These are phyloP conservation scores for Scedosporium minutisporum DNA, from an alignment of 2,329 filamentous ascomycete species.

Conservation along the genomic window DNA sequence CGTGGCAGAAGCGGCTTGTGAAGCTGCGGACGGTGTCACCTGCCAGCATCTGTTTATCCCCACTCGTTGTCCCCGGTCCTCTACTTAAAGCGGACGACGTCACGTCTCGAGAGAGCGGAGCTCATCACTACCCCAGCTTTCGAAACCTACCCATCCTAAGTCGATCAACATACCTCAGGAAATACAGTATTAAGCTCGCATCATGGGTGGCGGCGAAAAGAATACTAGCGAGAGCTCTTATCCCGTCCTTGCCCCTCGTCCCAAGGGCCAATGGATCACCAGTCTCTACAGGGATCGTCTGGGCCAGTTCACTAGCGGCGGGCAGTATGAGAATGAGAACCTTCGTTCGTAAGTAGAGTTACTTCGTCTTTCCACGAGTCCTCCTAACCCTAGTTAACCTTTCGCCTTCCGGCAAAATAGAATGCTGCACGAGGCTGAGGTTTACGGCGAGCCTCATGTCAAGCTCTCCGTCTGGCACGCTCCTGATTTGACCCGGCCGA, in stretches of 20 bases:
- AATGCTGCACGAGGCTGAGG: conserved; percentile 61
- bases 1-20: too few relatives aligned
- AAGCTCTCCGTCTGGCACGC: conserved; percentile 81
- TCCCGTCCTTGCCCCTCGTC: conserved; percentile 39
- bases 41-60: too few relatives aligned
- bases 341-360: conserved; percentile 52
- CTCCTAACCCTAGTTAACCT: neutral
- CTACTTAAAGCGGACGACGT: too few relatives aligned
- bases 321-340: conserved; percentile 70
- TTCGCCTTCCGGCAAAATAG: conserved; percentile 23
- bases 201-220: conserved; percentile 42
- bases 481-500: conserved; percentile 67
- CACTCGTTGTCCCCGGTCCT: too few relatives aligned
- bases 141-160: too few relatives aligned
- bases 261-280: conserved; percentile 69
- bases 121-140: too few relatives aligned
- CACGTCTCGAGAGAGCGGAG: too few relatives aligned
- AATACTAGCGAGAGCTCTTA: conserved; percentile 38
- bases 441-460: conserved; percentile 63
- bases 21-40: too few relatives aligned
- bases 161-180: too few relatives aligned
- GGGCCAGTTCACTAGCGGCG: conserved; percentile 65
- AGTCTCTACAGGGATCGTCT: conserved; percentile 80
- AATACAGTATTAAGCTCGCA: neutral
- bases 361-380: neutral